A percentile compares a stretch with the other conserved stretches of the same genome.
Evolutionary conservation across 2,329 filamentous ascomycete species (phyloP).

Genomic region (Nigrograna mackinnonii): DNA sequence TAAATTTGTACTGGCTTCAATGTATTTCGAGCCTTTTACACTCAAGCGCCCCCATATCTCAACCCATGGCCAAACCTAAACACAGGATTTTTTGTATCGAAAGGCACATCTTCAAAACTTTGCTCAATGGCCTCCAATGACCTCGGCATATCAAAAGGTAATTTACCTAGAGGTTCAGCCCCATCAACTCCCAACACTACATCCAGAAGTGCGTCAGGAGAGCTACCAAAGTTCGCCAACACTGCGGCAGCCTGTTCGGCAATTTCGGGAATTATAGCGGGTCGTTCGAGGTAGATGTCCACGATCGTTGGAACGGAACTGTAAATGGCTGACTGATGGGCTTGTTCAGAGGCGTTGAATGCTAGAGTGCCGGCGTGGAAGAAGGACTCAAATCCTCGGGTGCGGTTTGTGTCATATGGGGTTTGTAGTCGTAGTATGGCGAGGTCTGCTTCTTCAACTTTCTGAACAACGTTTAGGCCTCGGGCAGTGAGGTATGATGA

Average conservation of each 20-base stretch:
- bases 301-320: slow-evolving; percentile 44
- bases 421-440: slow-evolving; percentile 46
- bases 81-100: slow-evolving; percentile 40
- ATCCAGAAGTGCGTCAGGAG: slow-evolving; percentile 48
- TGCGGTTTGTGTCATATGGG: slow-evolving; percentile 46
- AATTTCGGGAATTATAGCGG: slow-evolving; percentile 48
- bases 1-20: no score
- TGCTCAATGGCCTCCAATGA: slow-evolving; percentile 48
- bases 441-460: slow-evolving; percentile 44
- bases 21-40: no score
- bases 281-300: slow-evolving; percentile 50
- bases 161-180: slow-evolving; percentile 43
- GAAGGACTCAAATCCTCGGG: slow-evolving; percentile 45
- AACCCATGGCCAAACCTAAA: slow-evolving; percentile 41
- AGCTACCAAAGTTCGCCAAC: slow-evolving; percentile 46
- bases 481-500: slow-evolving; percentile 32
- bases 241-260: slow-evolving; percentile 42
- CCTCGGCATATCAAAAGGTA: slow-evolving; percentile 54
- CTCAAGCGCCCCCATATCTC: slow-evolving; percentile 27
- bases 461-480: slow-evolving; percentile 36
- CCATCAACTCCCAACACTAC: slow-evolving; percentile 44
- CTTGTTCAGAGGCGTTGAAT: slow-evolving; percentile 44
- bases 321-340: slow-evolving; percentile 45
- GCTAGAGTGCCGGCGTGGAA: slow-evolving; percentile 48
- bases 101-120: slow-evolving; percentile 38